A percentile compares a stretch with the other conserved stretches of the same genome.
These are phyloP conservation scores for Penicillium polonicum DNA, from an alignment of 2,329 filamentous ascomycete genomes.

Conservation along the genomic window DNA sequence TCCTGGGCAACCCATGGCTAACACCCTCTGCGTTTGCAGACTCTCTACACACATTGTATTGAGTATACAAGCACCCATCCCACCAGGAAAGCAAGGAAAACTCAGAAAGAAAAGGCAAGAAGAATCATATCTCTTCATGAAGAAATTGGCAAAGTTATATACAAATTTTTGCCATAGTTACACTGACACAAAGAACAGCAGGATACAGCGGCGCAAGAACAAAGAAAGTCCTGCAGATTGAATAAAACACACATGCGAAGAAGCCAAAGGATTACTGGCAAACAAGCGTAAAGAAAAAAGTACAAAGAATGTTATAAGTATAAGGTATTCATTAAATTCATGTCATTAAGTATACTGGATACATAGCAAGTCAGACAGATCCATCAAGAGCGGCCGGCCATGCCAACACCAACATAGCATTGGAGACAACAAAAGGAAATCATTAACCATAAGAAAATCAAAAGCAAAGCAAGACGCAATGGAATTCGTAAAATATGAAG, in stretches of 20 bases:
- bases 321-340: slow-evolving; percentile 14
- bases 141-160: background rate
- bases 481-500: slow-evolving; percentile 25
- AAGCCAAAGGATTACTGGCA: background rate
- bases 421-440: slow-evolving; percentile 26
- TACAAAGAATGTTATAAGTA: background rate
- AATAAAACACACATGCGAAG: background rate
- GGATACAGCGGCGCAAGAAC: background rate
- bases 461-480: slow-evolving; percentile 11
- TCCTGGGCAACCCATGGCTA: background rate
- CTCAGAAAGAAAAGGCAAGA: background rate
- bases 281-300: background rate
- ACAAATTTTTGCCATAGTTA: background rate
- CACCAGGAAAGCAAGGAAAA: background rate
- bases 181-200: background rate
- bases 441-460: slow-evolving; percentile 15
- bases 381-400: slow-evolving; percentile 6
- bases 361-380: slow-evolving; percentile 7
- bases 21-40: background rate
- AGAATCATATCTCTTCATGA: background rate
- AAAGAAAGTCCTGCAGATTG: background rate
- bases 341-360: slow-evolving; percentile 16
- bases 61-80: background rate
- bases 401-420: slow-evolving; percentile 15
- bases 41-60: background rate